These are phyloP conservation scores for Kazachstania viticola DNA, from an alignment of 805 yeast genomes.

Conservation along the genomic window DNA sequence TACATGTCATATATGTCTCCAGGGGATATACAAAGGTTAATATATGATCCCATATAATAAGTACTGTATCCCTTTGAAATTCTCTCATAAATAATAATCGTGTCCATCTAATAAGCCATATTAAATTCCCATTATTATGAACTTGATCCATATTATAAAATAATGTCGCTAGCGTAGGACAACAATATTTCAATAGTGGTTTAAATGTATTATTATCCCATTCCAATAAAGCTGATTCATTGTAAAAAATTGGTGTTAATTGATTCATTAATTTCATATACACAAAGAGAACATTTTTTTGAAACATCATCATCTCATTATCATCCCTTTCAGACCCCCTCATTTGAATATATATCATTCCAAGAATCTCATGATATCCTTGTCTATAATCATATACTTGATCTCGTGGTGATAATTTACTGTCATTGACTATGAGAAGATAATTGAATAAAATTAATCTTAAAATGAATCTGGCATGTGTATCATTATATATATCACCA, in stretches of 20 bases:
- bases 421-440: slow-evolving; percentile 2
- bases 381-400: slow-evolving; percentile 15
- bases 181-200: slow-evolving; percentile 12
- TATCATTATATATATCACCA: slow-evolving; percentile 13
- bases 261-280: slow-evolving; percentile 20
- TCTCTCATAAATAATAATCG: slow-evolving; percentile 23
- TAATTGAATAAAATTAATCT: slow-evolving; percentile 18
- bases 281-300: slow-evolving; percentile 8
- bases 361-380: slow-evolving; percentile 25
- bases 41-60: slow-evolving; percentile 25
- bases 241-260: slow-evolving; percentile 16
- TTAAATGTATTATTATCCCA: slow-evolving; percentile 17
- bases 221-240: slow-evolving; percentile 13
- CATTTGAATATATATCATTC: slow-evolving; percentile 19
- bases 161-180: slow-evolving; percentile 9
- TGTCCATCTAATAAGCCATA: slow-evolving; percentile 28
- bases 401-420: slow-evolving; percentile 1
- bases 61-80: slow-evolving; percentile 13
- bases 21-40: slow-evolving; percentile 18
- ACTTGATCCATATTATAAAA: slow-evolving; percentile 4
- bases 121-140: slow-evolving; percentile 6
- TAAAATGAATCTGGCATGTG: slow-evolving; percentile 15
- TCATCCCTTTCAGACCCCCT: too few species aligned
- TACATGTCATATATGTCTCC: slow-evolving; percentile 13
- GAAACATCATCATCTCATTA: too few species aligned